Evolutionary conservation across 805 yeast species (phyloP), one percentile per base, ranked within the genome.

Genomic region (Danielia reshetovae): DNA sequence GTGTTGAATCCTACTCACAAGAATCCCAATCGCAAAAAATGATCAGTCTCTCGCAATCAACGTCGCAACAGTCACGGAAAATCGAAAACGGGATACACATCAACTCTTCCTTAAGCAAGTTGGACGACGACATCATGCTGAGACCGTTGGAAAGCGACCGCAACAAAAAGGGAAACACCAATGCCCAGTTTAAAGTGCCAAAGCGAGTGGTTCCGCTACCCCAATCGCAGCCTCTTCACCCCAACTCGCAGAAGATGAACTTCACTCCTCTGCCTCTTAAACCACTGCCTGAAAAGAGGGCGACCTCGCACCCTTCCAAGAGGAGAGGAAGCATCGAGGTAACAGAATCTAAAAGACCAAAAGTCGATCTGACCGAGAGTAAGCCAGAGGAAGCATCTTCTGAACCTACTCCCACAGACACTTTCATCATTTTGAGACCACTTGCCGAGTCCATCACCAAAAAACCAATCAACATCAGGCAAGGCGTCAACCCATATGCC

Each of bases 31-130:
- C 55, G 36, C 64, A 60, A 33, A 50, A 36, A 12, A 68, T 73
- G 35, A 65, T 80, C 3, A 79, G 86, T 43, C 59, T 83, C 34
- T 79, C 86, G 4, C 86, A 81, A 51, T 79, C 85, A 9, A 79
- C 80, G 42, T 78, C 85, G 1, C 85, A 80, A 48, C 86, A 81
- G 47, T 73, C 58, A 13, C 54, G 72, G 10, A 66, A 60, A 38
- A 57, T 65, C 15, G 72, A 66, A 27, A 60, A 57, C 34, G 70
- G 70, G 11, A 46, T 64, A 9, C 59, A 60, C 4, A 49, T 52
- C 6, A 56, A 54, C 27, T 54, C 62, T 1, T 59, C 68, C 9
- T 54, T 64, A 48, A 64, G 65, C 39, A 60, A 60, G 45, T 52
- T 66, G 14, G 71, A 67, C 36, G 68, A 65, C 38, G 70, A 66